Conservation (phyloP, 2,329 filamentous ascomycete genomes). For the Amesomyces nigricolor region DNA sequence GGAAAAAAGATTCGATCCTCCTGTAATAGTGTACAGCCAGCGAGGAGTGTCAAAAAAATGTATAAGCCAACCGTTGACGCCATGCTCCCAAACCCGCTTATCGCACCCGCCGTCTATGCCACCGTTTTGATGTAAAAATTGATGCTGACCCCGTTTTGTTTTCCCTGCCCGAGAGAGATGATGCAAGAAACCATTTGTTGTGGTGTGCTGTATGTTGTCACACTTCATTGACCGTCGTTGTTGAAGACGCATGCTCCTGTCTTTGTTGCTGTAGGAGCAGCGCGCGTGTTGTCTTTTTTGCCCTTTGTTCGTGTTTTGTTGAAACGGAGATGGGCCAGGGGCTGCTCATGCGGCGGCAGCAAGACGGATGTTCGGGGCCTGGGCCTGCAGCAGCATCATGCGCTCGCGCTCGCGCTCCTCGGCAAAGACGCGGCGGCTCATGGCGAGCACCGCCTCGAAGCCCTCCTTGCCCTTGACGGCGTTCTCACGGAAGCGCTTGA, state of each 20-base stretch:
- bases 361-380: slow-evolving; percentile 29
- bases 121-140: slow-evolving; percentile 14
- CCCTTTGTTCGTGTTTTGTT: neutral
- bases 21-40: slow-evolving; percentile 4
- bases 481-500: slow-evolving; percentile 87
- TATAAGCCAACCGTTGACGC: slow-evolving; percentile 8
- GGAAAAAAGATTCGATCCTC: neutral
- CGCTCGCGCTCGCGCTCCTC: slow-evolving; percentile 70
- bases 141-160: slow-evolving; percentile 1
- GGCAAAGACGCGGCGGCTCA: slow-evolving; percentile 85
- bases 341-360: slow-evolving; percentile 9
- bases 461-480: slow-evolving; percentile 85
- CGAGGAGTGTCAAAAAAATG: slow-evolving; percentile 2
- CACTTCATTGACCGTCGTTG: slow-evolving; percentile 1
- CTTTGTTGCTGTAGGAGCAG: neutral
- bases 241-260: neutral
- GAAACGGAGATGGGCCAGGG: neutral
- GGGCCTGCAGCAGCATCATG: slow-evolving; percentile 29
- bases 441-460: slow-evolving; percentile 89
- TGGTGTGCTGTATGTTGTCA: neutral
- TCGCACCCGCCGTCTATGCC: slow-evolving; percentile 8
- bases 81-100: slow-evolving; percentile 4
- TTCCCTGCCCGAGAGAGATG: slow-evolving; percentile 1
- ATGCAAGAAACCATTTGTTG: slow-evolving; percentile 7
- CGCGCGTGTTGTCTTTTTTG: neutral